These are phyloP conservation scores for Wickerhamomyces bisporus DNA, from an alignment of 805 yeast genomes.

Conservation along the genomic window DNA sequence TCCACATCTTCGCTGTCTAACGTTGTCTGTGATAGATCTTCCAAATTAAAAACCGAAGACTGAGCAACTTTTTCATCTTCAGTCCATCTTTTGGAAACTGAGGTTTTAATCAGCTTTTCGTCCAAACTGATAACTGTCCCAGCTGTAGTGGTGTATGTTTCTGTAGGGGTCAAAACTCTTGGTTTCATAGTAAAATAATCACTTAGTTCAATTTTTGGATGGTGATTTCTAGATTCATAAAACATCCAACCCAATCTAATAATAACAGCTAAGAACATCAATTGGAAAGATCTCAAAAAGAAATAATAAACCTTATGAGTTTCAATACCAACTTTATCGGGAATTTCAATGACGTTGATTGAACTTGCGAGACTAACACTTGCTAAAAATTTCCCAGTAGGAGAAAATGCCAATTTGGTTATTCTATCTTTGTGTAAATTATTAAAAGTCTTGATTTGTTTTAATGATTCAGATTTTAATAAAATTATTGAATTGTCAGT, in stretches of 20 bases:
- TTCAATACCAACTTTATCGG: conserved; percentile 36
- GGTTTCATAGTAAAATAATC: conserved; percentile 22
- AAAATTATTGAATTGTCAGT: conserved; percentile 56
- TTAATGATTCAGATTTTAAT: conserved; percentile 40
- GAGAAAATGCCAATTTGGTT: conserved; percentile 65
- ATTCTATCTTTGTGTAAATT: conserved; percentile 66
- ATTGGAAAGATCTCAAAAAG: conserved; percentile 17
- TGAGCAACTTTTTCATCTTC: neutral
- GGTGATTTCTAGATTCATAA: conserved; percentile 9
- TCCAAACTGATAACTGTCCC: no score
- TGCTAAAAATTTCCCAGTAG: conserved; percentile 63
- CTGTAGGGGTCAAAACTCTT: conserved; percentile 9
- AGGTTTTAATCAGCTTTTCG: no score
- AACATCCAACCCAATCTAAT: conserved; percentile 10
- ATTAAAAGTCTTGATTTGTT: conserved; percentile 47
- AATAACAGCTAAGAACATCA: conserved; percentile 7
- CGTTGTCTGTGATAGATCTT: no score
- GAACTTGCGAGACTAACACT: conserved; percentile 74
- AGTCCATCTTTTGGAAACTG: neutral
- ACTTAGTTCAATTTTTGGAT: conserved; percentile 11
- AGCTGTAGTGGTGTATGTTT: neutral
- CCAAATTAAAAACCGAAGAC: no score
- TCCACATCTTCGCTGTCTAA: no score
- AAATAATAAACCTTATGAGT: conserved; percentile 21
- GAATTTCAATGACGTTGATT: conserved; percentile 58